Evolutionary conservation across 495 filamentous ascomycete species (phyloP).

Genomic region (Tuber brumale): DNA sequence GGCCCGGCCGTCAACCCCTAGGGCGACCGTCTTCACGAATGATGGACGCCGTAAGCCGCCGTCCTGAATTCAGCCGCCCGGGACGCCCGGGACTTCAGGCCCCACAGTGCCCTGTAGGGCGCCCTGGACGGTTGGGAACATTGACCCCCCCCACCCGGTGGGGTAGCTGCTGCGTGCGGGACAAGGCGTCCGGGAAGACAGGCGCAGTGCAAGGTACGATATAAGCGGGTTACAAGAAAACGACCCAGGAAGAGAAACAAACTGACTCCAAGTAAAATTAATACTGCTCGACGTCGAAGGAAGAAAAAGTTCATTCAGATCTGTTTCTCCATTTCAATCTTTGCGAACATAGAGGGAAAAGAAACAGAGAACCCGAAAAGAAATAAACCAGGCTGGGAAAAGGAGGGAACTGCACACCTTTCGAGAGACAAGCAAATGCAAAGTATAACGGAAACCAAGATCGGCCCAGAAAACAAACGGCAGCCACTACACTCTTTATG

Average conservation of each 20-base stretch:
- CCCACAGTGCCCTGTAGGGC: too few relatives aligned
- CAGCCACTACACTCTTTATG: neutral
- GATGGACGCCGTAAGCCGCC: too few relatives aligned
- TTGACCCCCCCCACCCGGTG: too few relatives aligned
- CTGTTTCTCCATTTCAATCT: constrained; percentile 7
- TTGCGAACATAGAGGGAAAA: neutral
- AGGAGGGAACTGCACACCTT: neutral
- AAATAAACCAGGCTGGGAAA: neutral
- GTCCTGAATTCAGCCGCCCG: too few relatives aligned
- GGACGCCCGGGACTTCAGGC: too few relatives aligned
- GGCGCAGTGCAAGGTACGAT: neutral
- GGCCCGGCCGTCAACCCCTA: too few relatives aligned
- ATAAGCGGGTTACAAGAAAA: neutral
- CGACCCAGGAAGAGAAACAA: neutral
- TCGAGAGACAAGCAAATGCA: neutral
- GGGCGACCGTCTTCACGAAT: too few relatives aligned
- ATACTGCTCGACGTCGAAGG: constrained; percentile 6
- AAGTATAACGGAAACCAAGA: neutral
- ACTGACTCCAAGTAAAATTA: constrained; percentile 13
- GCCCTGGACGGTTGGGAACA: too few relatives aligned
- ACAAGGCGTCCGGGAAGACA: neutral
- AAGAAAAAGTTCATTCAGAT: constrained; percentile 6
- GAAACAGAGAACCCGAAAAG: neutral
- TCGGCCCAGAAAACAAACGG: neutral
- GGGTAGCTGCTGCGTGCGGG: neutral